Conservation (phyloP, 2,329 filamentous ascomycete genomes). For the Daldinia sp. region DNA sequence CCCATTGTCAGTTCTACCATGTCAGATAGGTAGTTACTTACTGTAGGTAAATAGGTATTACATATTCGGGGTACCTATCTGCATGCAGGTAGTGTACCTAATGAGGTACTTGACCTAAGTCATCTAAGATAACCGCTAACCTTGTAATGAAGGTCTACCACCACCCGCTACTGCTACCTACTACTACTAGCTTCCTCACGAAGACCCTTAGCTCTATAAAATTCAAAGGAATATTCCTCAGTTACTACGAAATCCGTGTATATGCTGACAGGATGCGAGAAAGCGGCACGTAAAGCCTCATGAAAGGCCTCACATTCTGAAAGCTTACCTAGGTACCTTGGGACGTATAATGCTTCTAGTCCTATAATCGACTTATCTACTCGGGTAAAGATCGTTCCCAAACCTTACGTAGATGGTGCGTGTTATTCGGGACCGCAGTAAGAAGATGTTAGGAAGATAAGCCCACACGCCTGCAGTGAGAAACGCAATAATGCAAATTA, state of each 20-base stretch:
- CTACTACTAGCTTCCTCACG: background rate
- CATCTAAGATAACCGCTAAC: too few species aligned
- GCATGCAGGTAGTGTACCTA: too few species aligned
- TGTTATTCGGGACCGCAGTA: slow-evolving; percentile 9
- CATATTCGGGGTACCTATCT: too few species aligned
- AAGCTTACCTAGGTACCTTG: too few species aligned
- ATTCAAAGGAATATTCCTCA: slow-evolving; percentile 8
- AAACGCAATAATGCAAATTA: too few species aligned
- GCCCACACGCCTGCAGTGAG: background rate
- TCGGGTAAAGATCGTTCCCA: slow-evolving; percentile 15
- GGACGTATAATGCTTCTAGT: slow-evolving; percentile 14
- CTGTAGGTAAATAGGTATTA: too few species aligned
- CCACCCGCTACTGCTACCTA: too few species aligned
- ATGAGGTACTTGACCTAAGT: too few species aligned
- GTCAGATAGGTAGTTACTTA: background rate
- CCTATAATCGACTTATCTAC: slow-evolving; percentile 2
- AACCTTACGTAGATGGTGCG: background rate
- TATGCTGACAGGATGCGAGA: slow-evolving; percentile 29
- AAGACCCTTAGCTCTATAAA: background rate
- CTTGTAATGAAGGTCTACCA: too few species aligned
- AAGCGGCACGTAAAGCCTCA: too few species aligned
- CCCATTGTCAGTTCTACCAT: background rate
- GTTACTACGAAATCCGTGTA: slow-evolving; percentile 13
- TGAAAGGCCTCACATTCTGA: slow-evolving; percentile 20
- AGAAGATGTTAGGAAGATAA: slow-evolving; percentile 1